Evolutionary conservation across 129 eudicot genomes (phyloP), one percentile per base, ranked within the genome.

Genomic region (Pulicaria dysenterica): DNA sequence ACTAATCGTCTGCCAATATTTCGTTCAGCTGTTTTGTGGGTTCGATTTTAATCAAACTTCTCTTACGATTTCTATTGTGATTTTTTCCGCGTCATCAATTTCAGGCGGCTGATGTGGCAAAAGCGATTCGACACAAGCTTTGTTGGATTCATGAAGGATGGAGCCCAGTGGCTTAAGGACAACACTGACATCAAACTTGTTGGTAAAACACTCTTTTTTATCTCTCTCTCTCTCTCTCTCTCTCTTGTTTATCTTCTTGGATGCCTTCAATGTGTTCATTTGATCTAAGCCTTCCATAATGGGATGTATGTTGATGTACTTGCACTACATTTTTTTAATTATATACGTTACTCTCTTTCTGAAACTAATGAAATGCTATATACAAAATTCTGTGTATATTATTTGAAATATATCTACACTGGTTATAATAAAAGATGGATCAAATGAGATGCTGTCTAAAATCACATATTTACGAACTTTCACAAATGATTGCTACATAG

Each of bases 131-230:
- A 85, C 69, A 38, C 90, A 6, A 83, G 88, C 81, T 88, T 65
- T 72, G 88, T 83, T 13, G 90, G 95, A 60, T 85, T 88, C 78
- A 77, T 64, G 76, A 66, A 64, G 76, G 88, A 84, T 80, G 95
- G 95, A 37, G 90, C 95, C 47, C 81, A 85, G 7, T 88, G 84
- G 85, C 73, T 88, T 8, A 82, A 80, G 67, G 90, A 85, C 50
- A 88, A 88, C 74, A 85, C 95, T 15, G 95, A 82, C 69, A 72
- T 88, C 77, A 88, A 83, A 81, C 95, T 88, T 83, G 81, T 88
- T 53, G 95, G 94, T 87, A 79, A 78, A 50, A 40, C 19, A 71
- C 36, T 3, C 11, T 16, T 36, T 6, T 51, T 41, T 2, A 24
- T 24, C 55, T 16, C 45, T 7, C 56, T 15, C 8, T 56, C 31